These are phyloP conservation scores for Lichtheimia ornata DNA, from an alignment of 371 early-diverging fungal species.

Conservation along the genomic window DNA sequence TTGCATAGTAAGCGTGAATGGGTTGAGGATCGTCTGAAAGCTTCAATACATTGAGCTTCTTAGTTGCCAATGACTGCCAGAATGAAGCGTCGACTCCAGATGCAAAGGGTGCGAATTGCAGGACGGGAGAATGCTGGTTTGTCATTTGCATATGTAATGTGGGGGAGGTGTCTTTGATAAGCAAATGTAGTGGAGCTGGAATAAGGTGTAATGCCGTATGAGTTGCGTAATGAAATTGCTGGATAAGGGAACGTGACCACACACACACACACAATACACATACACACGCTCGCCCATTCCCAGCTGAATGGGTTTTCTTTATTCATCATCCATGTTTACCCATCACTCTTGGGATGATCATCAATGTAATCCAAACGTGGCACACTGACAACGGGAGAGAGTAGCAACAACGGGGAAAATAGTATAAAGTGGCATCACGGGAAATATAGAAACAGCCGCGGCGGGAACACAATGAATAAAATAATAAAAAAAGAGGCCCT, in stretches of 20 bases:
- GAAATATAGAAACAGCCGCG: too few relatives aligned
- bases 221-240: conserved; percentile 1
- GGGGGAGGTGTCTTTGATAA: too few relatives aligned
- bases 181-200: background rate
- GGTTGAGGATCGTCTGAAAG: conserved; percentile 65
- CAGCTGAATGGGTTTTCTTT: background rate
- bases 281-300: background rate
- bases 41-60: conserved; percentile 80
- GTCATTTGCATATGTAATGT: background rate
- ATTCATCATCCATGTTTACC: too few relatives aligned
- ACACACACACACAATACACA: background rate
- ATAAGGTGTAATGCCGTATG: background rate
- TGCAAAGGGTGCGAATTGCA: conserved; percentile 83
- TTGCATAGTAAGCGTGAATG: conserved; percentile 68
- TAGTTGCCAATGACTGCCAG: conserved; percentile 82
- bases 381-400: too few relatives aligned
- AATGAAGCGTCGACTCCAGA: conserved; percentile 89
- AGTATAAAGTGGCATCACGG: too few relatives aligned
- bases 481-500: too few relatives aligned
- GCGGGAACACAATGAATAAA: too few relatives aligned
- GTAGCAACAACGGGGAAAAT: too few relatives aligned
- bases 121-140: conserved; percentile 25
- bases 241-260: background rate
- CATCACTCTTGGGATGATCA: too few relatives aligned
- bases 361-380: too few relatives aligned